These are phyloP conservation scores for Hylodesmum podocarpum DNA, from an alignment of 306 rosid species.

Conservation along the genomic window DNA sequence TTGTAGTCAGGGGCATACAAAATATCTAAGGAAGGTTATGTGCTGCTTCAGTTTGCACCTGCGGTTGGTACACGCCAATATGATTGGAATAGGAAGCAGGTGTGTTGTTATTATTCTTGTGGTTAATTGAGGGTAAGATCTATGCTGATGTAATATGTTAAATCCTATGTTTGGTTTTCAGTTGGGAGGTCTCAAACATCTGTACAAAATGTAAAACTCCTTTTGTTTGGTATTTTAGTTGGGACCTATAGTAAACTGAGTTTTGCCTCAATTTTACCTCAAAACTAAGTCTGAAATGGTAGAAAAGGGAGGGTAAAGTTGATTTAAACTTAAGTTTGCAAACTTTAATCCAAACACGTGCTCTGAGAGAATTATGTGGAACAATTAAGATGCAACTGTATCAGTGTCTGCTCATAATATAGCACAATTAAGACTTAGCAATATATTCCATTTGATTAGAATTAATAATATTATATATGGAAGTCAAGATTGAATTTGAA, in stretches of 20 bases:
- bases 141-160: background rate
- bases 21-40: constrained; percentile 79
- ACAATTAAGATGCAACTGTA: no score
- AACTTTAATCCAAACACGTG: background rate
- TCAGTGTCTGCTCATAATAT: background rate
- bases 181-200: background rate
- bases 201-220: background rate
- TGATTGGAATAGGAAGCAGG: constrained; percentile 96
- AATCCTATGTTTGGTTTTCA: background rate
- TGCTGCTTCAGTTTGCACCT: constrained; percentile 94
- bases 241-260: no score
- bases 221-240: no score
- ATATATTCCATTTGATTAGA: background rate
- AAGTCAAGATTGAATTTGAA: background rate
- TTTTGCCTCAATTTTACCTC: no score
- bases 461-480: background rate
- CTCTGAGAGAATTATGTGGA: background rate
- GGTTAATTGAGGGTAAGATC: background rate
- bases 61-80: constrained; percentile 69
- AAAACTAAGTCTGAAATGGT: no score
- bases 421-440: background rate
- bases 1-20: constrained; percentile 87
- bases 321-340: background rate
- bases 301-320: background rate
- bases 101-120: constrained; percentile 21